These are phyloP conservation scores for Clitopilus hobsonii DNA, from an alignment of 768 basidiomycete genomes.

Conservation along the genomic window DNA sequence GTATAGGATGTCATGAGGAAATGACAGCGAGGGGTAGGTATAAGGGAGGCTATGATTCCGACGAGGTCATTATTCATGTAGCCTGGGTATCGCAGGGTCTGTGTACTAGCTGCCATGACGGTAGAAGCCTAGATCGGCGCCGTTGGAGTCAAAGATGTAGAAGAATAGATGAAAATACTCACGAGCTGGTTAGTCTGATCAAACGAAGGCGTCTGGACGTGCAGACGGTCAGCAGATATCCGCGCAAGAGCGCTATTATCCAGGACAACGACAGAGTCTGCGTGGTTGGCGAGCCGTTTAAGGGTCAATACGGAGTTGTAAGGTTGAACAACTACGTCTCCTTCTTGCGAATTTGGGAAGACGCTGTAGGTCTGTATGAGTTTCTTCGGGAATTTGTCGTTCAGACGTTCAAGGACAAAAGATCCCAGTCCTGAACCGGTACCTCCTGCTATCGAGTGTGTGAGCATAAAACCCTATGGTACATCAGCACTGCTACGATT, in stretches of 20 bases:
- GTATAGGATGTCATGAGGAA: slow-evolving; percentile 99
- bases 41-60: slow-evolving; percentile 92
- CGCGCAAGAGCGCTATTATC: slow-evolving; percentile 93
- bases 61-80: slow-evolving; percentile 99
- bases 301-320: slow-evolving; percentile 94
- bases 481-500: not conserved
- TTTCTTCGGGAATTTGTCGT: slow-evolving; percentile 98
- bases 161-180: slow-evolving; percentile 15
- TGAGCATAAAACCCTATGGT: slow-evolving; percentile 93
- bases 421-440: slow-evolving; percentile 98
- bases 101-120: slow-evolving; percentile 96
- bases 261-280: slow-evolving; percentile 94
- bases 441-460: slow-evolving; percentile 98
- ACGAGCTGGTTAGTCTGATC: slow-evolving; percentile 93
- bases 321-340: slow-evolving; percentile 97
- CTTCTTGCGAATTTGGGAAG: slow-evolving; percentile 90
- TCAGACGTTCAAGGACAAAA: slow-evolving; percentile 93
- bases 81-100: slow-evolving; percentile 93
- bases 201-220: slow-evolving; percentile 82
- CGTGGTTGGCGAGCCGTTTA: slow-evolving; percentile 92
- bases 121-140: slow-evolving; percentile 73
- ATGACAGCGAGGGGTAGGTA: slow-evolving; percentile 95
- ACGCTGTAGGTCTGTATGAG: slow-evolving; percentile 99
- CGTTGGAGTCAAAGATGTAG: not conserved
- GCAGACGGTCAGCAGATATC: slow-evolving; percentile 89